phyloP scores from a whole-genome alignment of 2,329 filamentous ascomycete species.

The Aspergillus oerlinghausenensis region DNA sequence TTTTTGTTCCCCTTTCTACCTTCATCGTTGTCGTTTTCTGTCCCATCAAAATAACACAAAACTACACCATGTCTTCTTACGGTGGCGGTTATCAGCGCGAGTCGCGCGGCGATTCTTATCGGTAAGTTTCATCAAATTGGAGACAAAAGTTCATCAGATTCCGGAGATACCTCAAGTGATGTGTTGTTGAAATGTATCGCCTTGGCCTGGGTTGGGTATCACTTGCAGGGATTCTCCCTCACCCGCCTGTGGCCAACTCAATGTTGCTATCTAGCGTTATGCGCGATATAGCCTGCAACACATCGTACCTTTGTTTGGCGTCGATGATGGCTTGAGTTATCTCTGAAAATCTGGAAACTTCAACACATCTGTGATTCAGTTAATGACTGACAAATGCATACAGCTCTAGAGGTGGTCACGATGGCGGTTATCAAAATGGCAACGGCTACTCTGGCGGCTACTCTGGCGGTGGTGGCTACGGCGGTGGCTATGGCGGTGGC shows the following conservation, averaged over 20 bases:
- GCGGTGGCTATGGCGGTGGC: slow-evolving; percentile 28
- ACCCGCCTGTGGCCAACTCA: background rate
- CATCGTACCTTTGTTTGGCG: background rate
- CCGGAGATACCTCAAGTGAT: background rate
- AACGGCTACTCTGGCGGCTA: slow-evolving; percentile 31
- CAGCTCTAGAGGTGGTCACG: slow-evolving; percentile 44
- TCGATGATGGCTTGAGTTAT: background rate
- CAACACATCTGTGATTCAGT: background rate
- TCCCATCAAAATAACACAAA: slow-evolving; percentile 14
- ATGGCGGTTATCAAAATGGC: slow-evolving; percentile 49
- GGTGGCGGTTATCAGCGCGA: slow-evolving; percentile 49
- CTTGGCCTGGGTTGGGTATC: background rate
- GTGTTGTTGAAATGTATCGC: background rate
- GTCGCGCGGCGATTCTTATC: slow-evolving; percentile 42
- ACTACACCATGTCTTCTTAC: slow-evolving; percentile 69
- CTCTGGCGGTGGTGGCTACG: slow-evolving; percentile 25
- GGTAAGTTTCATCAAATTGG: slow-evolving; percentile 25
- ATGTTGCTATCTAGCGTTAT: background rate
- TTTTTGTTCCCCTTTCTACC: background rate
- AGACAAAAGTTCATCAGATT: background rate
- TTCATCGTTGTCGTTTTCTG: background rate
- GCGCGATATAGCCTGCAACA: background rate
- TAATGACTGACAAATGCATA: background rate
- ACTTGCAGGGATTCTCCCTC: background rate
- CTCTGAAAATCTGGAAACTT: background rate